Evolutionary conservation across 2,329 filamentous ascomycete genomes (phyloP).

Genomic region (Zopfia rhizophila): DNA sequence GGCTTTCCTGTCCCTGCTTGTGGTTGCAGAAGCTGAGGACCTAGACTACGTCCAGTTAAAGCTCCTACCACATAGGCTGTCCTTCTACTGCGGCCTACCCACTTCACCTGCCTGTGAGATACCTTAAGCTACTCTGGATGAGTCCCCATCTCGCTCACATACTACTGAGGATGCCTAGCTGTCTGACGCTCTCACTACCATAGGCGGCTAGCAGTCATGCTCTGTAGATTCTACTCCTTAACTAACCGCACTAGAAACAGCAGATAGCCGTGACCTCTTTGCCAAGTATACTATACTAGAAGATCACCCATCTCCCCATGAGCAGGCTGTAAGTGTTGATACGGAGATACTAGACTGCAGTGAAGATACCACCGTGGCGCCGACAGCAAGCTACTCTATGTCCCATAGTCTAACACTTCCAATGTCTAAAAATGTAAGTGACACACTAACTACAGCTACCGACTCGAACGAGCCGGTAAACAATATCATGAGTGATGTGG

Average conservation of each 20-base stretch:
- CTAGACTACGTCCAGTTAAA: conserved; percentile 21
- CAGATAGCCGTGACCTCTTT: too few relatives aligned
- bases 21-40: conserved; percentile 16
- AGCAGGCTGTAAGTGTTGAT: conserved; percentile 7
- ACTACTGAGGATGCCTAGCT: conserved; percentile 10
- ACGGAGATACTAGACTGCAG: conserved; percentile 12
- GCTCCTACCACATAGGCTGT: conserved; percentile 19
- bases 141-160: conserved; percentile 9
- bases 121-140: conserved; percentile 9
- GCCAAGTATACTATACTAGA: too few relatives aligned
- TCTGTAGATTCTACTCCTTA: too few relatives aligned
- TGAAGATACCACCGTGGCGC: conserved; percentile 14
- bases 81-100: conserved; percentile 10
- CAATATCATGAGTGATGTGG: conserved; percentile 11
- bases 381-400: conserved; percentile 8
- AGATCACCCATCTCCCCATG: too few relatives aligned
- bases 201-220: conserved; percentile 14
- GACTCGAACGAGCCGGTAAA: conserved; percentile 8
- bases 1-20: conserved; percentile 21
- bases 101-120: conserved; percentile 10
- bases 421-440: conserved; percentile 12
- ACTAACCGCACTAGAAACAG: too few relatives aligned
- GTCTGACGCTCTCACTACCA: conserved; percentile 10
- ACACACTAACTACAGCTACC: conserved; percentile 10
- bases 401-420: conserved; percentile 6